Evolutionary conservation across 495 filamentous ascomycete species (phyloP), one percentile per base, ranked within the genome.

Genomic region (Antarctomyces pellizariae): DNA sequence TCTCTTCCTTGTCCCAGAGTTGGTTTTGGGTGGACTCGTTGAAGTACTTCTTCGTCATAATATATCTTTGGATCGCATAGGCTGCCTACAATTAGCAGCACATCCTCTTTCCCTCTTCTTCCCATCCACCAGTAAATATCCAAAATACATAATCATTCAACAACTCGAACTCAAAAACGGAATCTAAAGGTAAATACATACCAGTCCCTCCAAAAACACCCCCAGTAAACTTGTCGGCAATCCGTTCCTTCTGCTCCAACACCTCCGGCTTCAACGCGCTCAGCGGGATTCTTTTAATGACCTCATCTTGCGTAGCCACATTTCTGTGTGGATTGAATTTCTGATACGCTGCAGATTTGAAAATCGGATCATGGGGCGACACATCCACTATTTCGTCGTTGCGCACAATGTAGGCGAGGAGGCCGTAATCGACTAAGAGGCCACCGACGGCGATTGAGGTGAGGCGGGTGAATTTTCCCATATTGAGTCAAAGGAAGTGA

Each of bases 141-240:
- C 7, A 28, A 34, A 30, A 5, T 18, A 39, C 40, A 36, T 14
- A 39, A 31, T 6, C 40, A 36, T 9, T 31, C 21, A 36, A 36
- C 39, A 21, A 43, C 36, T 0, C 40, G 36, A 7, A 34, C 36
- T 22, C 36, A 43, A 25, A 43, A 43, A 15, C n/a, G n/a, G n/a
- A n/a, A n/a, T n/a, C n/a, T n/a, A n/a, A n/a, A n/a, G n/a, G n/a
- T n/a, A n/a, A n/a, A n/a, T n/a, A n/a, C n/a, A n/a, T n/a, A n/a
- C n/a, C n/a, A n/a, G n/a, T n/a, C n/a, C 69, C 68, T 29, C 67
- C 52, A 66, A 66, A 75, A 16, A 74, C 54, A 18, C 67, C 69
- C 4, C 57, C 60, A 39, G 67, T 72, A 34, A 75, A 72, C 25
- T 62, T 62, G 31, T 66, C 52, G 5, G 57, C 57, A 21, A 75